Conservation (phyloP, 139 green algal species). For the Chlorella sp. region DNA sequence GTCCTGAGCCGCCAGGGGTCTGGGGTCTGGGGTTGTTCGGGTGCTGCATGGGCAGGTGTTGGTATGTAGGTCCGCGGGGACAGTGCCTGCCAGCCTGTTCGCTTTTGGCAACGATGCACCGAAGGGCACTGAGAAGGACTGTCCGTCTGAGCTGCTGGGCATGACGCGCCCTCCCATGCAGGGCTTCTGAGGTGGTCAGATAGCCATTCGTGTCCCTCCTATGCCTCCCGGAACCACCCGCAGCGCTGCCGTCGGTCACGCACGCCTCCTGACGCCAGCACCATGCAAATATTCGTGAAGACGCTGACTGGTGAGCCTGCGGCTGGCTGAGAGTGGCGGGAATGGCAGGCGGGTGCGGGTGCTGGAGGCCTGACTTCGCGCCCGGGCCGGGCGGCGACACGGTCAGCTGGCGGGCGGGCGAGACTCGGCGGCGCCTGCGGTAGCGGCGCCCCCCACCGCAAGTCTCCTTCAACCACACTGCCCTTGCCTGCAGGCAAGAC, state of each 20-base stretch:
- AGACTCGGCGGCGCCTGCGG: background rate
- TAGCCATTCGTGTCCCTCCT: background rate
- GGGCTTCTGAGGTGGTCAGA: background rate
- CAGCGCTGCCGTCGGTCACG: too few species aligned
- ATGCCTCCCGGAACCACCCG: background rate
- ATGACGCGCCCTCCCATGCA: background rate
- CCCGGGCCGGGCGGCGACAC: background rate
- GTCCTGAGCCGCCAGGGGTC: background rate
- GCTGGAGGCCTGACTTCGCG: background rate
- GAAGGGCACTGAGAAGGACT: too few species aligned
- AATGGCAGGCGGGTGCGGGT: too few species aligned
- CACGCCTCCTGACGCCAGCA: too few species aligned
- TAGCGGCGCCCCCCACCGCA: background rate
- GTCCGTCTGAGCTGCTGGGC: background rate
- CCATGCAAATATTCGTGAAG: conserved; percentile 95
- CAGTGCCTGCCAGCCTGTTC: too few species aligned
- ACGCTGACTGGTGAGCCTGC: conserved; percentile 68
- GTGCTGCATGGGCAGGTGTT: background rate
- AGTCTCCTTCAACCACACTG: background rate
- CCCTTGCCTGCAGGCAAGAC: conserved; percentile 75
- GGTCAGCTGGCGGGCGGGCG: background rate
- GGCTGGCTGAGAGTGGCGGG: too few species aligned
- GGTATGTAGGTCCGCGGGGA: background rate
- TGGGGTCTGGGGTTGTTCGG: background rate
- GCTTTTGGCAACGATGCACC: too few species aligned